Conservation (phyloP, 495 filamentous ascomycete species). For the Jackrogersella minutella region DNA sequence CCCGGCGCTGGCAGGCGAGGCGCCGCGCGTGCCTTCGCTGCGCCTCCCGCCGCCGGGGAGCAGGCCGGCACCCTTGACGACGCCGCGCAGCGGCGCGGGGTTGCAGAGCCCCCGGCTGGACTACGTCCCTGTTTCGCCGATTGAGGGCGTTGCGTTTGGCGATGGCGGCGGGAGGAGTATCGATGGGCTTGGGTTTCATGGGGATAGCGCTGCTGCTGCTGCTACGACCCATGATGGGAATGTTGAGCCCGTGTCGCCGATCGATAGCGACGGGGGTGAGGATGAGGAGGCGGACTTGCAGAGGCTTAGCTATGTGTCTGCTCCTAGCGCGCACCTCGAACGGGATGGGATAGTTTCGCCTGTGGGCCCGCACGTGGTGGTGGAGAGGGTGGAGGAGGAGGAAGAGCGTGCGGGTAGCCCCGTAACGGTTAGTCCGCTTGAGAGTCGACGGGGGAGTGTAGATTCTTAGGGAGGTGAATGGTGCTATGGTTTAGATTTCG, state of each 20-base stretch:
- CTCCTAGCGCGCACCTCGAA: constrained; percentile 2
- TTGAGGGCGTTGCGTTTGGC: constrained; percentile 27
- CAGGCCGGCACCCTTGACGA: not conserved
- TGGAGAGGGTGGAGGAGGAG: not conserved
- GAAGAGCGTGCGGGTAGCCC: too few relatives aligned
- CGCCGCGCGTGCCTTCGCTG: not conserved
- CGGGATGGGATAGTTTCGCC: constrained; percentile 30
- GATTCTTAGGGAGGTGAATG: not conserved
- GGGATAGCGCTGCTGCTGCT: not conserved
- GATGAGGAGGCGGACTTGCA: not conserved
- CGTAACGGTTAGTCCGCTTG: constrained; percentile 9
- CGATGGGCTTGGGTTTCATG: not conserved
- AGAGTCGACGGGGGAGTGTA: constrained; percentile 12
- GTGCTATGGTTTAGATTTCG: not conserved
- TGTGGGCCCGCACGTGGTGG: constrained; percentile 10
- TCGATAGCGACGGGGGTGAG: constrained; percentile 24
- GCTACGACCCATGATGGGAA: not conserved
- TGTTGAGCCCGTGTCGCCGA: constrained; percentile 28
- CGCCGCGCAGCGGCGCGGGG: constrained; percentile 13
- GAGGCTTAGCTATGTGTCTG: constrained; percentile 30
- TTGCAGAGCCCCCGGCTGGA: constrained; percentile 29
- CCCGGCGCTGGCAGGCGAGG: not conserved
- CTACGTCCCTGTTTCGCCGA: constrained; percentile 33
- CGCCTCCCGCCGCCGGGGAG: constrained; percentile 22
- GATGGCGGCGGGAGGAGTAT: not conserved